phyloP scores from a whole-genome alignment of 345 rosid genomes.

The Gossypioides kirkii region DNA sequence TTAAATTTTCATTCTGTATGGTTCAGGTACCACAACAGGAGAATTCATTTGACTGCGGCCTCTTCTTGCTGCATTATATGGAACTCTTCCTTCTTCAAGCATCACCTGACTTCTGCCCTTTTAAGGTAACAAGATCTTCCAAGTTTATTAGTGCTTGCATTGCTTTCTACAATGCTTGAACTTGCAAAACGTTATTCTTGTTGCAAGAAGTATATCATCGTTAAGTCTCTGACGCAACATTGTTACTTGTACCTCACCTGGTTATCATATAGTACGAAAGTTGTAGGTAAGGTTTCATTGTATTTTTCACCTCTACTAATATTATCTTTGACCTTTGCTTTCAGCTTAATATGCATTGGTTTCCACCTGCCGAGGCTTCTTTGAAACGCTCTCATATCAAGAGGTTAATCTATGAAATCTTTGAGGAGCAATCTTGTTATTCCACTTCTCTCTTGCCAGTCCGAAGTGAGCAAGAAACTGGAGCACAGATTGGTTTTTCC shows the following conservation, averaged over 20 bases:
- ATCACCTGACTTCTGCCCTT: constrained; percentile 62
- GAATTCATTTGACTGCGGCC: constrained; percentile 90
- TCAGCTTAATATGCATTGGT: constrained; percentile 84
- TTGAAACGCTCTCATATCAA: constrained; percentile 63
- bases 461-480: constrained; percentile 32
- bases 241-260: background rate
- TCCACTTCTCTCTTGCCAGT: constrained; percentile 26
- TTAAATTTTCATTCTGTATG: constrained; percentile 7
- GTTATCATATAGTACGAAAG: background rate
- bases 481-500: constrained; percentile 29
- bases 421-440: constrained; percentile 31
- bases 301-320: background rate
- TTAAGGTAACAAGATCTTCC: constrained; percentile 36
- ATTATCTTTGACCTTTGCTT: background rate
- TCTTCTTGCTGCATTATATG: constrained; percentile 84
- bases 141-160: constrained; percentile 56
- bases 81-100: constrained; percentile 76
- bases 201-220: background rate
- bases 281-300: background rate
- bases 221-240: background rate
- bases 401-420: constrained; percentile 57
- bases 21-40: constrained; percentile 91
- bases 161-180: background rate
- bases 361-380: constrained; percentile 78
- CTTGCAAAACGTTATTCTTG: background rate